Evolutionary conservation across 2,329 filamentous ascomycete species (phyloP).

Genomic region (Diaporthe citrichinensis): DNA sequence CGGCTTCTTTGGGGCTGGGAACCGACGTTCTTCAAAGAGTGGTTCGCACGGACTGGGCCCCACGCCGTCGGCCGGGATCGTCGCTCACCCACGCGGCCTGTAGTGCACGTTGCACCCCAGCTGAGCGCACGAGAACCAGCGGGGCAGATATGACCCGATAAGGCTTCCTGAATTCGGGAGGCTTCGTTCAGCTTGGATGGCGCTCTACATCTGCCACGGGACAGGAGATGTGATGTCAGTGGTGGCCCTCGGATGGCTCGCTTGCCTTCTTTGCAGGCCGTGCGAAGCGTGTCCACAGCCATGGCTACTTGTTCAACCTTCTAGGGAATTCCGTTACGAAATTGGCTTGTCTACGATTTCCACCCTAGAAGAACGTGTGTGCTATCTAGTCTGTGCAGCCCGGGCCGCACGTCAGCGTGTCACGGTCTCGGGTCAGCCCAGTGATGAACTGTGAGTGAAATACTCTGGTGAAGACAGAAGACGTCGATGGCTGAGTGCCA

Average conservation of each 20-base stretch:
- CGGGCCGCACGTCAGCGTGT: not conserved
- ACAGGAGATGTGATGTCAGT: not conserved
- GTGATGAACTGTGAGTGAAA: not conserved
- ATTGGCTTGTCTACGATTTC: not conserved
- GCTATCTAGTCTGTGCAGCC: not conserved
- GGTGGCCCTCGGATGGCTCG: not conserved
- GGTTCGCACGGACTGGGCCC: constrained; percentile 2
- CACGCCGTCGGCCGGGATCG: not conserved
- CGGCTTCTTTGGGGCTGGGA: not conserved
- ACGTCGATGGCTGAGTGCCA: not conserved
- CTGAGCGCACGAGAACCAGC: not conserved
- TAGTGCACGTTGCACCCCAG: not conserved
- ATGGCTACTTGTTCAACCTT: not conserved
- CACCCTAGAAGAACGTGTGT: not conserved
- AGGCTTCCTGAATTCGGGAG: not conserved
- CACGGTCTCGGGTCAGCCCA: not conserved
- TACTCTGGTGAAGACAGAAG: not conserved
- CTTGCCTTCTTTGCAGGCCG: too few species aligned
- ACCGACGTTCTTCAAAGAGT: not conserved
- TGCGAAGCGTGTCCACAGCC: not conserved
- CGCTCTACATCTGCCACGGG: too few species aligned
- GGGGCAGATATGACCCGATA: not conserved
- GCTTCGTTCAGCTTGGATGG: not conserved
- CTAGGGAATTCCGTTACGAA: not conserved
- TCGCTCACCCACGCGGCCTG: not conserved